Evolutionary conservation across 176 grass and related monocot genomes (phyloP).

Genomic region (Canna indica): DNA sequence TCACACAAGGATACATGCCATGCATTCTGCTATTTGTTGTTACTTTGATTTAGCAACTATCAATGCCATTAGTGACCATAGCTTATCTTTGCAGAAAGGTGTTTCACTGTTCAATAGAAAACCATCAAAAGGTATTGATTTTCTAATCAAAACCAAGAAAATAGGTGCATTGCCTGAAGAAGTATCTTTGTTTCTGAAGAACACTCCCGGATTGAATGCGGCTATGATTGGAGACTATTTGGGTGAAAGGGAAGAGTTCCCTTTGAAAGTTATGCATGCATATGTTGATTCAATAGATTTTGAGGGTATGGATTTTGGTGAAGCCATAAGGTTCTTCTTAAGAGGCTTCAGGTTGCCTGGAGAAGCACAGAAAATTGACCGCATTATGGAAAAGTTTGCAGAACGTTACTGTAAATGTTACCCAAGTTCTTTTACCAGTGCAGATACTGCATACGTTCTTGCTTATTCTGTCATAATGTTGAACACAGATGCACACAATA

Average conservation of each 20-base stretch:
- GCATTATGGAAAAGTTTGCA: slow-evolving; percentile 98
- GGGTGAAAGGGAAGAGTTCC: slow-evolving; percentile 87
- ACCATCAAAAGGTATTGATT: slow-evolving; percentile 94
- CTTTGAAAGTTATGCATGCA: slow-evolving; percentile 97
- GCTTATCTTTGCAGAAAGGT: slow-evolving; percentile 61
- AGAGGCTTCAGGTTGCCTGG: slow-evolving; percentile 87
- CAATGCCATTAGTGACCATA: slow-evolving; percentile 9
- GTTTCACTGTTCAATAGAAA: slow-evolving; percentile 89
- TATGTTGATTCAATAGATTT: slow-evolving; percentile 90
- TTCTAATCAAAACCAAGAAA: slow-evolving; percentile 77
- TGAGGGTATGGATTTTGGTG: slow-evolving; percentile 77
- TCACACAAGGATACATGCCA: neutral
- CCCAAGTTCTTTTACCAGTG: slow-evolving; percentile 76
- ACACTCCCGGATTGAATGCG: slow-evolving; percentile 65
- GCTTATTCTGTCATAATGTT: slow-evolving; percentile 97
- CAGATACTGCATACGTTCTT: slow-evolving; percentile 97
- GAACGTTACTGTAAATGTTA: slow-evolving; percentile 94
- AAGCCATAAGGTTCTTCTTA: slow-evolving; percentile 87
- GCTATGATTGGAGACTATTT: slow-evolving; percentile 88
- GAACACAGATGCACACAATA: slow-evolving; percentile 94
- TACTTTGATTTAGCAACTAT: neutral
- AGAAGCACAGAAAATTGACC: slow-evolving; percentile 99
- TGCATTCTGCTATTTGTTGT: neutral
- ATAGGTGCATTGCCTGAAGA: slow-evolving; percentile 62
- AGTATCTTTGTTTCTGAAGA: slow-evolving; percentile 79